Evolutionary conservation across 768 basidiomycete species (phyloP).

Genomic region (Collybiopsis luxurians): DNA sequence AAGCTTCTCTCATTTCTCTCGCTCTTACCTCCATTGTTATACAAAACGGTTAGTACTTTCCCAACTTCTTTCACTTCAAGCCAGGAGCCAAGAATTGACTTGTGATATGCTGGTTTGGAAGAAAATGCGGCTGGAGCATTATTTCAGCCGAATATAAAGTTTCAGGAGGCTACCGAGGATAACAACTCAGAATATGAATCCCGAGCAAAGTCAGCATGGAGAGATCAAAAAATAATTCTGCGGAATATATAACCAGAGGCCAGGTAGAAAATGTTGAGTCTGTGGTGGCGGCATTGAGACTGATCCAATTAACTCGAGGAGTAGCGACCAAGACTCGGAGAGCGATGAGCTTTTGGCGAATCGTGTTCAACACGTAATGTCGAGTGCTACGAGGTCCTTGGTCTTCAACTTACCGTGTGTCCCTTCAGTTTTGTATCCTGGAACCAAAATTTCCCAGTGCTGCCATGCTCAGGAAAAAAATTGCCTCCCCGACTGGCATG

Average conservation of each 20-base stretch:
- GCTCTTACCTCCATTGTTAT: too few relatives aligned
- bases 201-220: conserved; percentile 71
- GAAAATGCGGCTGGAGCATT: conserved; percentile 93
- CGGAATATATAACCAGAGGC: conserved; percentile 79
- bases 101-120: conserved; percentile 91
- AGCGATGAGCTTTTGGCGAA: conserved; percentile 75
- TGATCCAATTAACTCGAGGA: conserved; percentile 41
- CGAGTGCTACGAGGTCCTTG: conserved; percentile 90
- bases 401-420: neutral
- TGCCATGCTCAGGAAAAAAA: neutral
- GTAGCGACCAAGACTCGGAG: conserved; percentile 66
- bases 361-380: conserved; percentile 66
- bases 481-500: too few relatives aligned
- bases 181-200: conserved; percentile 80
- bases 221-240: conserved; percentile 78
- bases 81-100: too few relatives aligned
- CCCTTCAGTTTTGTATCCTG: neutral
- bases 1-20: too few relatives aligned
- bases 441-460: neutral
- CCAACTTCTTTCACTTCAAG: too few relatives aligned
- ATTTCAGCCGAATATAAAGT: conserved; percentile 90
- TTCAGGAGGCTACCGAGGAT: conserved; percentile 83
- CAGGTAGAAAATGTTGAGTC: conserved; percentile 60
- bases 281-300: conserved; percentile 27
- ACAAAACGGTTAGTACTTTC: too few relatives aligned